Conservation (phyloP, 176 grass and related monocot species). For the Panicum miliaceum region DNA sequence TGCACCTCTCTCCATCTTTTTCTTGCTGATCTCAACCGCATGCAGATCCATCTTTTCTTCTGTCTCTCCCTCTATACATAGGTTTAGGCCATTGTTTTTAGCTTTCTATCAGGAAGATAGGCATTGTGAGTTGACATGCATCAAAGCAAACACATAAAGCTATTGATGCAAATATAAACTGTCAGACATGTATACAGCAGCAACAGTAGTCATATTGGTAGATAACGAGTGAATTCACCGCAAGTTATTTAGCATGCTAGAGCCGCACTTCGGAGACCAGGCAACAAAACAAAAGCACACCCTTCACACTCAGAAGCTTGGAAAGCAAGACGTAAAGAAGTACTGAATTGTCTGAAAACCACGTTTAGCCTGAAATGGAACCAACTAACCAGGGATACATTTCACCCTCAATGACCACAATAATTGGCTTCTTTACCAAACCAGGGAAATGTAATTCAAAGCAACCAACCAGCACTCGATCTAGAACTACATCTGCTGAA, state of each 20-base stretch:
- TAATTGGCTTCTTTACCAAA: no score
- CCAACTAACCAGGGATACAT: not conserved
- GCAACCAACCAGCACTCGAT: no score
- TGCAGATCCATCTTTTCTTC: not conserved
- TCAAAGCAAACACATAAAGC: not conserved
- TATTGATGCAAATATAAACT: no score
- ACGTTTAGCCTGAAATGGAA: not conserved
- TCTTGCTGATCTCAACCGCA: no score
- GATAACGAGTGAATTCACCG: not conserved
- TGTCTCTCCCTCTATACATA: not conserved
- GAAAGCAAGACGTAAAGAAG: not conserved
- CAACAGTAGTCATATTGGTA: not conserved
- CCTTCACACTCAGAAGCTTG: not conserved
- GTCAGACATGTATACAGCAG: not conserved
- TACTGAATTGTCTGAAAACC: not conserved
- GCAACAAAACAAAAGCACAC: not conserved
- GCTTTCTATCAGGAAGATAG: not conserved
- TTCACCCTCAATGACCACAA: not conserved
- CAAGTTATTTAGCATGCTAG: not conserved
- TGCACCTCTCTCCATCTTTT: not conserved
- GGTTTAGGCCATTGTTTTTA: not conserved
- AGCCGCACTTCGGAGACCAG: not conserved
- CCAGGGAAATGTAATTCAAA: no score
- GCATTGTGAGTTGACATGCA: not conserved
- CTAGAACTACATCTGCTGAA: no score